These are phyloP conservation scores for Chrysoporthe puriensis DNA, from an alignment of 2,329 filamentous ascomycete species.

Conservation along the genomic window DNA sequence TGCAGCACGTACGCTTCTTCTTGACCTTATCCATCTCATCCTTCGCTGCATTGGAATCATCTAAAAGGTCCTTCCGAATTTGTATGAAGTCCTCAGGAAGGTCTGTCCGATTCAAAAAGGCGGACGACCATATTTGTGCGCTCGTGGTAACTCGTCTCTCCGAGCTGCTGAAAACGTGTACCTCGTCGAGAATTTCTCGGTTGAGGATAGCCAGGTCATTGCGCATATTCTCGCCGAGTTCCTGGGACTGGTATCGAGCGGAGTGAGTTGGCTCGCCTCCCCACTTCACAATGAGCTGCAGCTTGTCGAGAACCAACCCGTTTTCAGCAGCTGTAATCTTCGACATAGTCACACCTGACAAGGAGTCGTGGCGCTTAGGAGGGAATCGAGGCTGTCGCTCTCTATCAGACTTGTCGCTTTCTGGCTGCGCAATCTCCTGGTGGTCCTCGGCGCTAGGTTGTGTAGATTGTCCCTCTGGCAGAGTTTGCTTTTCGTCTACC, in stretches of 20 bases:
- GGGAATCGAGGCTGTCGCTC: conserved; percentile 43
- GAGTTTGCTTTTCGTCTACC: conserved; percentile 41
- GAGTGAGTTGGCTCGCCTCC: conserved; percentile 97
- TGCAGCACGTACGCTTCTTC: conserved; percentile 68
- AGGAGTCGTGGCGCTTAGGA: conserved; percentile 75
- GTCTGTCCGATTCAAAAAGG: conserved; percentile 87
- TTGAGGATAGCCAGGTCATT: conserved; percentile 95
- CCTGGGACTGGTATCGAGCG: conserved; percentile 92
- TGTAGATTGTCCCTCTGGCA: conserved; percentile 24
- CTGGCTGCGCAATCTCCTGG: conserved; percentile 8
- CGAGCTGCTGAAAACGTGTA: conserved; percentile 93
- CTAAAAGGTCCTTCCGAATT: conserved; percentile 90
- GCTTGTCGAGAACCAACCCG: conserved; percentile 89
- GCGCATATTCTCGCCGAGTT: conserved; percentile 92
- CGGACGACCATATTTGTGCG: conserved; percentile 91
- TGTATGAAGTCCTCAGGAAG: conserved; percentile 84
- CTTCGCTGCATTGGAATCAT: conserved; percentile 97
- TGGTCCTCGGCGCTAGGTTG: conserved; percentile 7
- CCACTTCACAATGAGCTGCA: conserved; percentile 99
- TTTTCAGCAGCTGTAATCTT: conserved; percentile 93
- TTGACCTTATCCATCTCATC: conserved; percentile 99
- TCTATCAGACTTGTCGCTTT: conserved; percentile 14
- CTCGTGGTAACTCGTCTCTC: conserved; percentile 93
- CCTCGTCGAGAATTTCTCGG: conserved; percentile 86
- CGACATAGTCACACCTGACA: conserved; percentile 89